These are phyloP conservation scores for Talaromyces atroroseus DNA, from an alignment of 2,329 filamentous ascomycete genomes.

Conservation along the genomic window DNA sequence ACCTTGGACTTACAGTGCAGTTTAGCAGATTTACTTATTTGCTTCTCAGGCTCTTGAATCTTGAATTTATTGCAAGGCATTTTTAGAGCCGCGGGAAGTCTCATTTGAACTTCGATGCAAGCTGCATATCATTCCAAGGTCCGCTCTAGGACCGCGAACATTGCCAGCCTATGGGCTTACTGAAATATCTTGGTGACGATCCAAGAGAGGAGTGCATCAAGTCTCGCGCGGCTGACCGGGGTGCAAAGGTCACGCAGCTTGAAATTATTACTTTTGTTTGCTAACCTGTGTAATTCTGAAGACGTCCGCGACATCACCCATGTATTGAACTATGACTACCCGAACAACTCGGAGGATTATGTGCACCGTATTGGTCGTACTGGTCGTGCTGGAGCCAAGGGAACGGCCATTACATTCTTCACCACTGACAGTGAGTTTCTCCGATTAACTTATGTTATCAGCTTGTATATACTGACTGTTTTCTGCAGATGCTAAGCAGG, in stretches of 20 bases:
- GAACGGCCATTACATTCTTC: slow-evolving; percentile 97
- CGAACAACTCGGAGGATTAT: slow-evolving; percentile 77
- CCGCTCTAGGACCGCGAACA: slow-evolving; percentile 59
- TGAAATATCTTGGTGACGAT: slow-evolving; percentile 39
- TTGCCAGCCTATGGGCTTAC: slow-evolving; percentile 50
- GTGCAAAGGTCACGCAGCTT: slow-evolving; percentile 44
- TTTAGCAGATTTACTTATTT: slow-evolving; percentile 64
- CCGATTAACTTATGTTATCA: neutral
- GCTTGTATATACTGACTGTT: neutral
- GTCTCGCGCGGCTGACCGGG: slow-evolving; percentile 56
- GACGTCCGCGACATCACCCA: slow-evolving; percentile 99
- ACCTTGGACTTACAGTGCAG: slow-evolving; percentile 81
- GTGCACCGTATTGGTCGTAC: slow-evolving; percentile 65
- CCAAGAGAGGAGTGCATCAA: slow-evolving; percentile 56
- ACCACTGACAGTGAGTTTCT: slow-evolving; percentile 90
- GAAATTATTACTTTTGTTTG: slow-evolving; percentile 48
- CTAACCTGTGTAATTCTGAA: slow-evolving; percentile 74
- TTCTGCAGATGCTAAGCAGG: slow-evolving; percentile 74
- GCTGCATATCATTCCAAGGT: slow-evolving; percentile 61
- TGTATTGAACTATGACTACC: slow-evolving; percentile 99
- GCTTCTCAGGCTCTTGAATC: slow-evolving; percentile 66
- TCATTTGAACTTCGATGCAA: slow-evolving; percentile 71
- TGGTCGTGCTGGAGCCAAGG: slow-evolving; percentile 72
- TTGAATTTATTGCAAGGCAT: slow-evolving; percentile 27
- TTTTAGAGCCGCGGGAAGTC: slow-evolving; percentile 74